A percentile compares a stretch with the other conserved stretches of the same genome.
Evolutionary conservation across 768 basidiomycete species (phyloP).

Genomic region (Erythrobasidium yunnanense): DNA sequence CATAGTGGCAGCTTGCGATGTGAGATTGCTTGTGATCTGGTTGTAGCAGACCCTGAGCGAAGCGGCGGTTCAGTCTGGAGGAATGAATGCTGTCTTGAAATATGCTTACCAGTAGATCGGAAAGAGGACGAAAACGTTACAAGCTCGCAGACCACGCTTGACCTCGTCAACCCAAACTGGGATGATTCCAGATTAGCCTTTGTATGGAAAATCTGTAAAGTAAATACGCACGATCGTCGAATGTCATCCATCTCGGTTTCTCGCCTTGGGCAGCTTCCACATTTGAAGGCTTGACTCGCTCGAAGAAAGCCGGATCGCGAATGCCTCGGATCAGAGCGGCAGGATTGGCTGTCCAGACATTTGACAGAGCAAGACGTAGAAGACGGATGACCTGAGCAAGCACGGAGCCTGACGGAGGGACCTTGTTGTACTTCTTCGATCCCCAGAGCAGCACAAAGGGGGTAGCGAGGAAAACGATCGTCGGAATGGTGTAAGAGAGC

Average conservation of each 20-base stretch:
- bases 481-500: constrained; percentile 39
- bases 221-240: constrained; percentile 31
- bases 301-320: constrained; percentile 34
- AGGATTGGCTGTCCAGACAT: constrained; percentile 23
- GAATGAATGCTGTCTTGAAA: too few species aligned
- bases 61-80: too few species aligned
- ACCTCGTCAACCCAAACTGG: constrained; percentile 39
- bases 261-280: constrained; percentile 25
- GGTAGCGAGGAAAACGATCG: constrained; percentile 35
- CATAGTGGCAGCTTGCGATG: constrained; percentile 39
- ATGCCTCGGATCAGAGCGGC: constrained; percentile 12
- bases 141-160: constrained; percentile 40
- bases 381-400: constrained; percentile 30
- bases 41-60: constrained; percentile 26
- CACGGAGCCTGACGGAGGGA: constrained; percentile 36
- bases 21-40: constrained; percentile 33
- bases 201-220: background rate
- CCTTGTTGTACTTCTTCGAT: constrained; percentile 34
- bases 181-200: too few species aligned
- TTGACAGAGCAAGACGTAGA: constrained; percentile 16
- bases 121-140: constrained; percentile 39
- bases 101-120: constrained; percentile 21
- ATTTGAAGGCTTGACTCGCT: constrained; percentile 33
- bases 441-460: constrained; percentile 37
- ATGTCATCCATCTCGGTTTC: constrained; percentile 38